These are phyloP conservation scores for Pseudogymnoascus sp. DNA, from an alignment of 2,329 filamentous ascomycete species.

Conservation along the genomic window DNA sequence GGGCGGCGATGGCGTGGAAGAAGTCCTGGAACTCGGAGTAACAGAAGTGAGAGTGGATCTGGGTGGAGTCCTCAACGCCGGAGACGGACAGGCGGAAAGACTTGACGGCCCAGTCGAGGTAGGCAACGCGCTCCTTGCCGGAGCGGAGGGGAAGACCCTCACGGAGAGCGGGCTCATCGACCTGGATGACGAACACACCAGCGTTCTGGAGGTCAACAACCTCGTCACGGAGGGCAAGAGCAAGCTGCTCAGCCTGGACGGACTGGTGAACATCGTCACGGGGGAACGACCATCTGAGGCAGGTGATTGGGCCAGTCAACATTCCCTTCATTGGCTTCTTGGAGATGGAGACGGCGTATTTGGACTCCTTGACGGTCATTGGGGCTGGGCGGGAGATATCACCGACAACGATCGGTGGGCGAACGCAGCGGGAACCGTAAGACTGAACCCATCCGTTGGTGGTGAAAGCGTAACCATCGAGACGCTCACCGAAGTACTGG, in stretches of 20 bases:
- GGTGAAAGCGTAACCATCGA: conserved; percentile 96
- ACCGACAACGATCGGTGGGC: conserved; percentile 96
- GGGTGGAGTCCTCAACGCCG: conserved; percentile 88
- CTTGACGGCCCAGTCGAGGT: conserved; percentile 95
- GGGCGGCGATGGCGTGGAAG: conserved; percentile 98
- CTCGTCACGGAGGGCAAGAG: conserved; percentile 95
- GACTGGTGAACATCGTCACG: conserved; percentile 99
- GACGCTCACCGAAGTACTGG: conserved; percentile 97
- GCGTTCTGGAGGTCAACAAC: conserved; percentile 96
- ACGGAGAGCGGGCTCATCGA: conserved; percentile 97
- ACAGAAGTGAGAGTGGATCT: conserved; percentile 99
- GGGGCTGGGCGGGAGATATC: conserved; percentile 93
- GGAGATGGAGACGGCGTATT: conserved; percentile 92
- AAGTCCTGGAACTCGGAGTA: conserved; percentile 99
- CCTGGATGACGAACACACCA: conserved; percentile 95
- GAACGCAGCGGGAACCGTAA: conserved; percentile 96
- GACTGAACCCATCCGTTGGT: conserved; percentile 98
- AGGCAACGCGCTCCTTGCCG: conserved; percentile 90
- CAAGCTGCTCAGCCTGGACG: conserved; percentile 96
- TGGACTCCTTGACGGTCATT: conserved; percentile 99
- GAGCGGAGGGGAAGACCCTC: conserved; percentile 96
- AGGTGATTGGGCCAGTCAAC: conserved; percentile 98
- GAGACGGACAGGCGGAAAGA: conserved; percentile 94
- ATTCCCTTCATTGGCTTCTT: conserved; percentile 99
- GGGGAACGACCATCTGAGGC: conserved; percentile 98